Base-by-base conservation (phyloP, 352 stramenopile genomes). In the Thalassiosira sp. region DNA sequence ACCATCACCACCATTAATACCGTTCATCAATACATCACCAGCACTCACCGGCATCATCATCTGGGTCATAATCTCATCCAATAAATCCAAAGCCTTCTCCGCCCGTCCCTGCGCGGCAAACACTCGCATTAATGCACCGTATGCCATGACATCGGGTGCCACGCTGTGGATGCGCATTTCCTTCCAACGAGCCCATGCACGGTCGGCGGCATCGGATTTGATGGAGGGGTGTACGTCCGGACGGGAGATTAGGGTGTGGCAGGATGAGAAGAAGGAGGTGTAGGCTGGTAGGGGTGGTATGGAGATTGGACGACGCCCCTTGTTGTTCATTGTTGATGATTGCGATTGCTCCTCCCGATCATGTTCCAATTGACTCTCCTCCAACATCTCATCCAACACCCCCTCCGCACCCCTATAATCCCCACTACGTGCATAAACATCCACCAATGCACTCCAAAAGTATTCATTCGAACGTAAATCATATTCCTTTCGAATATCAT, bases 101-200 rank as follows among this genome's bases (percentile, higher is more conserved):
- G 88, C 66, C 64, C 82, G 76, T 43, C 88, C 88, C 31, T 83
- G 61, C 5, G 84, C 84, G 3, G 79, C 84, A 60, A 87, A 87
- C 20, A 92, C 58, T 11, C 86, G 59, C 67, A 93, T 75, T 7
- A 92, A 79, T 15, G 86, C 82, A 60, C 86, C 86, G 56, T 90
- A 93, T 10, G 82, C 84, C 86, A 93, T 92, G 2, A 79, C 75
- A 80, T 93, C 88, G 2, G 88, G 86, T 45, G 89, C 65, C 13
- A 90, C 59, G n/a, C 77, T 79, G 40, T 89, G 78, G 63, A 93
- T 87, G 20, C 81, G 62, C 84, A 93, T 88, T 80, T 93, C 84
- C 68, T 90, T 87, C 86, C 86, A 93, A 37, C 84, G 58, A 22
- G 80, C 62, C 88, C 88, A 93, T 6, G 74, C 84, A 10, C 87